These are phyloP conservation scores for Chlorella sp. DNA, from an alignment of 139 green algal genomes.

Conservation along the genomic window DNA sequence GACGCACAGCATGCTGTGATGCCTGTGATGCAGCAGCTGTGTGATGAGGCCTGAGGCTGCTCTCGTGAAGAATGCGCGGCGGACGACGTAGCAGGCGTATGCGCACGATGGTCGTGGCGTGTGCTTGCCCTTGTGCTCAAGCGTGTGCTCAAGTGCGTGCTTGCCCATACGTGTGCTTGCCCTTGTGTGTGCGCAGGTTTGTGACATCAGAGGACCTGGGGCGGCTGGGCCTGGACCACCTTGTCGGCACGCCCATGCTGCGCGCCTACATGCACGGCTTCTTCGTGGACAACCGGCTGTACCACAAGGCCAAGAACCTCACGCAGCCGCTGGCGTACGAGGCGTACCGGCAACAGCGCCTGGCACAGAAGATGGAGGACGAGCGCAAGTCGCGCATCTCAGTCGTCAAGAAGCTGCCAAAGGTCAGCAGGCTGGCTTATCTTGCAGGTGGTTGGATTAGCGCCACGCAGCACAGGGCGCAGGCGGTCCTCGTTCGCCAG, in stretches of 20 bases:
- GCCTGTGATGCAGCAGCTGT: too few relatives aligned
- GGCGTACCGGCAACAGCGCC: conserved; percentile 71
- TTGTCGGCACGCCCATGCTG: conserved; percentile 89
- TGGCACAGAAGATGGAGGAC: conserved; percentile 82
- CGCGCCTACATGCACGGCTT: conserved; percentile 98
- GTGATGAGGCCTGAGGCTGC: too few relatives aligned
- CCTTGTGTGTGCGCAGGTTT: conserved; percentile 67
- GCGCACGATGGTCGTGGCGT: too few relatives aligned
- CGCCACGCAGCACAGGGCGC: too few relatives aligned
- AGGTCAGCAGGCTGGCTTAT: conserved; percentile 40
- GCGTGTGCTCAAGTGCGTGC: too few relatives aligned
- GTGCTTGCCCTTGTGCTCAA: too few relatives aligned
- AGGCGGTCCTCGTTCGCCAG: too few relatives aligned
- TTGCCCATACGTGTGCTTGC: too few relatives aligned
- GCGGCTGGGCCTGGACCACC: conserved; percentile 77
- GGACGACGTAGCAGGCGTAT: too few relatives aligned
- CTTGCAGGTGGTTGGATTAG: too few relatives aligned
- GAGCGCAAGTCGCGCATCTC: conserved; percentile 79
- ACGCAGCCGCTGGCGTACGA: conserved; percentile 90
- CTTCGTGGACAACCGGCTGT: conserved; percentile 93
- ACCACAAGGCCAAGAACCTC: conserved; percentile 56
- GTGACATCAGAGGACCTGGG: conserved; percentile 74
- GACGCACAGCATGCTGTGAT: too few relatives aligned
- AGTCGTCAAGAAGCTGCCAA: conserved; percentile 75
- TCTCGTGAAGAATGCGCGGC: too few relatives aligned